A percentile compares a stretch with the other conserved stretches of the same genome.
Conservation (phyloP, 176 grass and related monocot species). For the Cenchrus fungigraminus region DNA sequence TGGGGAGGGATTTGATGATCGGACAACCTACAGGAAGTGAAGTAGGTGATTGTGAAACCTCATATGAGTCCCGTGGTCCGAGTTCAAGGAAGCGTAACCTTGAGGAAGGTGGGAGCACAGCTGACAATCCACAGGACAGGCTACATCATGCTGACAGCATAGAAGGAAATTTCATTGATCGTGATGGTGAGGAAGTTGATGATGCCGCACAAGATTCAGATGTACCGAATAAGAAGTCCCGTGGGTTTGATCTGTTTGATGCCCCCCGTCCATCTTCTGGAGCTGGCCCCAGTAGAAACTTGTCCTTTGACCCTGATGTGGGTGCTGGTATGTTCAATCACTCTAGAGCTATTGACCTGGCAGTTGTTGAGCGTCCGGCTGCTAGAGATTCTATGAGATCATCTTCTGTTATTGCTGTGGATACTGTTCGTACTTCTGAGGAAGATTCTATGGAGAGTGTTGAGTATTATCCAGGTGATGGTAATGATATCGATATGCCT, state of each 20-base stretch:
- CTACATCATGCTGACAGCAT: constrained; percentile 85
- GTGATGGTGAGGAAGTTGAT: constrained; percentile 95
- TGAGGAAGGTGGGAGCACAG: constrained; percentile 97
- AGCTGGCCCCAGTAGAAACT: constrained; percentile 90
- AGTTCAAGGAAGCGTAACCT: constrained; percentile 90
- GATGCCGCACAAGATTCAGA: constrained; percentile 83
- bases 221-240: constrained; percentile 61
- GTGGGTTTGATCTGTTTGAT: constrained; percentile 83
- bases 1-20: constrained; percentile 98
- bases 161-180: constrained; percentile 88
- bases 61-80: constrained; percentile 91
- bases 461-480: constrained; percentile 84
- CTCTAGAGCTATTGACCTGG: constrained; percentile 54
- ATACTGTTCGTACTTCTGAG: constrained; percentile 57
- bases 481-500: constrained; percentile 75
- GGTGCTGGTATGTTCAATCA: constrained; percentile 60
- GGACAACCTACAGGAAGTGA: constrained; percentile 96
- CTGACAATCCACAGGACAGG: constrained; percentile 79
- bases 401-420: constrained; percentile 97
- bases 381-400: constrained; percentile 78
- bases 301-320: constrained; percentile 66
- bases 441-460: constrained; percentile 98
- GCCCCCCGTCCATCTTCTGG: constrained; percentile 64
- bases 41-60: constrained; percentile 91
- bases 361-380: constrained; percentile 47